Evolutionary conservation across 2,329 filamentous ascomycete species (phyloP), one percentile per base, ranked within the genome.

Genomic region (Sordariomycetes sp.): DNA sequence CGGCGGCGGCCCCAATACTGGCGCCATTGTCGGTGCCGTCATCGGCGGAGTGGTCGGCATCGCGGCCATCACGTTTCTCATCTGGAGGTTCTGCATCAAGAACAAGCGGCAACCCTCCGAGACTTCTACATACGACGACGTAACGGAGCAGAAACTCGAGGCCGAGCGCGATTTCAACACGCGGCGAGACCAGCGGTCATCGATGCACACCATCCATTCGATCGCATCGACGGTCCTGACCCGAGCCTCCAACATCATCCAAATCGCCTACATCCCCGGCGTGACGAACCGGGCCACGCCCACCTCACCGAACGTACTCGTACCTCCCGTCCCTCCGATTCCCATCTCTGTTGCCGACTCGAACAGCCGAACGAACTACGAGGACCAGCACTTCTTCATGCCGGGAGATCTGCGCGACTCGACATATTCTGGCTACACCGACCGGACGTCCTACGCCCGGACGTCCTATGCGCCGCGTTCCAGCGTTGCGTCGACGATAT

Each of bases 201-300:
- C 92, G 12, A 89, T 89, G 52, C 85, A 94, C 69, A 89, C 89
- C n/a, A 87, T 93, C 58, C 82, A 88, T 66, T 97, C 93, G 14
- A 90, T 99, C 68, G 94, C 94, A 18, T 97, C 92, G 11, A 97
- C 93, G 28, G 91, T 97, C 60, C 82, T 97, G 61, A 97, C 94
- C 20, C 86, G 94, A 61, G 94, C 94, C 54, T 97, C 94, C 67
- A 99, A 99, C 76, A 93, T 99, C 69, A 99, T 99, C 66, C 94
- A 97, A 74, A 99, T 99, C 72, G 94, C 94, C 59, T 99, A 97
- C 72, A 97, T 99, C 64, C 94, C 94, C 16, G 94, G 94, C 60
- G 92, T 97, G 66, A 97, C 90, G 61, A 97, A 97, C 74, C 84
- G 93, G 64, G 91, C 92, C 14, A 86, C 87, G 8, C 88, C 89